These are phyloP conservation scores for Polygonum aviculare DNA, from an alignment of 148 eudicot genomes.

Conservation along the genomic window DNA sequence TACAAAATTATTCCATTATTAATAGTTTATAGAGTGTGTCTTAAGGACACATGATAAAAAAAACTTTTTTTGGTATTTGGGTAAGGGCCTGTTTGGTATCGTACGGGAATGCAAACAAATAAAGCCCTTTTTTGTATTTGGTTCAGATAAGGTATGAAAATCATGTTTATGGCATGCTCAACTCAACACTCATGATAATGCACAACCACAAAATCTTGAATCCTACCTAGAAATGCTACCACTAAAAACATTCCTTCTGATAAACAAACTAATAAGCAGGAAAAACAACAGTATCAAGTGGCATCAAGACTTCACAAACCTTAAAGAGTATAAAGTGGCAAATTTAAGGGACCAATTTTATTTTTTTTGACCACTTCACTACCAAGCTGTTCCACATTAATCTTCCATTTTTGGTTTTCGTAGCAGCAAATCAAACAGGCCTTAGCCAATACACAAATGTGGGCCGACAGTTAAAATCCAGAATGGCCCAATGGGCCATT, in stretches of 20 bases:
- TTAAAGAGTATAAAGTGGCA: conserved; percentile 49
- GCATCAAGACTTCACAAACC: conserved; percentile 55
- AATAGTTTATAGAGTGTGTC: too few relatives aligned
- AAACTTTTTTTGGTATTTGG: too few relatives aligned
- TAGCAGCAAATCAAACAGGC: too few relatives aligned
- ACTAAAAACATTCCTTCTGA: background rate
- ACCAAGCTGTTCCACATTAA: conserved; percentile 23
- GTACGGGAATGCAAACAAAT: too few relatives aligned
- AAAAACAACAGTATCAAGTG: conserved; percentile 14
- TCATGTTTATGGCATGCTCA: background rate
- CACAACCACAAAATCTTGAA: background rate
- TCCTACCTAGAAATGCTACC: background rate
- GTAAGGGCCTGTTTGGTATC: too few relatives aligned
- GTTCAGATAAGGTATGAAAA: too few relatives aligned
- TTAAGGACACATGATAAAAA: too few relatives aligned
- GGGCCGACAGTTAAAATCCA: too few relatives aligned
- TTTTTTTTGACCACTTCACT: conserved; percentile 18
- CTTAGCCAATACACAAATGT: too few relatives aligned
- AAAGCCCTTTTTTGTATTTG: too few relatives aligned
- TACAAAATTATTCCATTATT: too few relatives aligned
- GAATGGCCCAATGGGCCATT: too few relatives aligned
- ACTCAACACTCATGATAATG: background rate
- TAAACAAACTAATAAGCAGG: background rate
- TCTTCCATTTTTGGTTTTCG: conserved; percentile 12
- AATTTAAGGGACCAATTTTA: conserved; percentile 23